Conservation (phyloP, 176 grass and related monocot genomes). For the Echinochloa phyllopogon region DNA sequence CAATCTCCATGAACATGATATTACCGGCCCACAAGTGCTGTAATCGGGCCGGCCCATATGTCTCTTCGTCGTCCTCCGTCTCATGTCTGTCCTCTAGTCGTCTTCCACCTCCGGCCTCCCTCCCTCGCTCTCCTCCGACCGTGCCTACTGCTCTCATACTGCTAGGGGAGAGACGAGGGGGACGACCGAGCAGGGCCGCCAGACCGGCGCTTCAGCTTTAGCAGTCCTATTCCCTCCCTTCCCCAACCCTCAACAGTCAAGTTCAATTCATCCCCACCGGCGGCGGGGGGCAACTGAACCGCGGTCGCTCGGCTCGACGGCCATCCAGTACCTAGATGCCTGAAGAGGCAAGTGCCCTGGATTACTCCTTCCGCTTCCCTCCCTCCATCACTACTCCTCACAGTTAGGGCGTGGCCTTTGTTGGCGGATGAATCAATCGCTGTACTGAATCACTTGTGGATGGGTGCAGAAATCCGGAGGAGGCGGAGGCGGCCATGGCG, state of each 20-base stretch:
- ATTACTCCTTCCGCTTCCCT: neutral
- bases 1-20: neutral
- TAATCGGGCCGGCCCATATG: neutral
- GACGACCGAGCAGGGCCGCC: neutral
- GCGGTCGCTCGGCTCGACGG: neutral
- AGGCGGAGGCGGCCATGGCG: neutral
- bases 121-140: neutral
- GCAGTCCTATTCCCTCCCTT: neutral
- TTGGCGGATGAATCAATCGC: neutral
- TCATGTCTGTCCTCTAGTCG: neutral
- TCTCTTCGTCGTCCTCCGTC: neutral
- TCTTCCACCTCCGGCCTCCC: neutral
- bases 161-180: neutral
- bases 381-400: neutral
- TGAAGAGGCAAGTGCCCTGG: slow-evolving; percentile 20
- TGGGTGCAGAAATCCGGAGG: slow-evolving; percentile 8
- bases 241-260: neutral
- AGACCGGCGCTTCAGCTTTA: neutral
- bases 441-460: neutral
- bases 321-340: neutral
- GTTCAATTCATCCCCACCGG: neutral
- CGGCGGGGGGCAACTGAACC: neutral
- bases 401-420: neutral
- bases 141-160: neutral
- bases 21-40: neutral